phyloP scores from a whole-genome alignment of 805 yeast genomes.

The Cyberlindnera galapagoensis region DNA sequence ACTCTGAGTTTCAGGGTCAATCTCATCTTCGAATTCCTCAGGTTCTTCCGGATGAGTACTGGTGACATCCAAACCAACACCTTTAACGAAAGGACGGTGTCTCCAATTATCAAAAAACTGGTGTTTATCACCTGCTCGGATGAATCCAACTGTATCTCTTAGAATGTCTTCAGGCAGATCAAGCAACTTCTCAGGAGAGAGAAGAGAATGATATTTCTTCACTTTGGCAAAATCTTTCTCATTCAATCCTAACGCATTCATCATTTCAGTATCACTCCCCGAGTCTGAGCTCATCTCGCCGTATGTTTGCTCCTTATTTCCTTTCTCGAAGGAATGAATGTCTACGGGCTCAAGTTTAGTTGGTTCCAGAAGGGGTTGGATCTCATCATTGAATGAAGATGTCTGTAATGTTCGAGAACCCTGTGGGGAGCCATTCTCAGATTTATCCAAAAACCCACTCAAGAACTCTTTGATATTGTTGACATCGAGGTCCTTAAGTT shows the following conservation, averaged over 20 bases:
- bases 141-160: conserved; percentile 3
- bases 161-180: conserved; percentile 9
- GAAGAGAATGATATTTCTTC: conserved; percentile 8
- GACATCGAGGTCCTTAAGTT: background rate
- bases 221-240: conserved; percentile 8
- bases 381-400: no score
- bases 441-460: no score
- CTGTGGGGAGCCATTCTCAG: no score
- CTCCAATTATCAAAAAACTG: conserved; percentile 11
- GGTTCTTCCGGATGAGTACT: background rate
- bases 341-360: no score
- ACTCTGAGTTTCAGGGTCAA: background rate
- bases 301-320: no score
- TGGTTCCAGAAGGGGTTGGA: no score
- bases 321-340: no score
- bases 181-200: conserved; percentile 7
- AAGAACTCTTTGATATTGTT: background rate
- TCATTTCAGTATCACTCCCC: no score
- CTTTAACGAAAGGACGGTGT: conserved; percentile 9
- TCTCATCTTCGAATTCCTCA: background rate
- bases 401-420: no score
- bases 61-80: conserved; percentile 10
- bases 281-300: no score
- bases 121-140: conserved; percentile 11
- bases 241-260: conserved; percentile 4